Evolutionary conservation across 495 filamentous ascomycete species (phyloP), one percentile per base, ranked within the genome.

Genomic region (Xylaria flabelliformis): DNA sequence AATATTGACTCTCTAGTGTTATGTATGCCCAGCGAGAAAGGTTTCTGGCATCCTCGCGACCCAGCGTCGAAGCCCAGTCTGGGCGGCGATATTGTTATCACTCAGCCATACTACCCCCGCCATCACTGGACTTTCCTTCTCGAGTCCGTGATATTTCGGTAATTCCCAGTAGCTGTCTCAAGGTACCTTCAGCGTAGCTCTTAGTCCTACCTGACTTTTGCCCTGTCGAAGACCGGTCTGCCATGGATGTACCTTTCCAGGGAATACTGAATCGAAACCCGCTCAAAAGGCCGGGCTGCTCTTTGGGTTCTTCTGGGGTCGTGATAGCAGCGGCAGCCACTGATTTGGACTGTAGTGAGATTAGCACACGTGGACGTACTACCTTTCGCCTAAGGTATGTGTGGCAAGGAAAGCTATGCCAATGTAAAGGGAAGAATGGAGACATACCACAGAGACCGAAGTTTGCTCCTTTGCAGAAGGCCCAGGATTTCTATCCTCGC

Each of bases 151-250:
- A 50, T 1, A 50, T 41, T 34, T 55, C 50, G 2, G 62, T 36
- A 26, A 65, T 64, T 17, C 39, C 56, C 8, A 73, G 36, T 48
- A 73, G 29, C 34, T 69, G 44, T 50, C 58, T 68, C 56, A 73
- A 46, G 32, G 56, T 69, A 24, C 71, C 56, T 51, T 68, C 71
- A 7, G 71, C 71, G 42, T 73, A 73, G 44, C 71, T 73, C 59
- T 64, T 67, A 42, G 32, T 63, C 21, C 36, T 68, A 19, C 46
- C 56, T 9, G 42, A 34, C n/a, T 64, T 63, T 36, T 50, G 71
- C 12, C n/a, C 36, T 15, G 51, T 39, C 21, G 19, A 41, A 26
- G 42, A 44, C 32, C 41, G 7, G 4, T 46, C 24, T 56, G 36
- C 29, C 12, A 42, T n/a, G 24, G 56, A 36, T 64, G 64, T 32